Conservation (phyloP, 1,284 basidiomycete genomes). For the Tremellales sp. region DNA sequence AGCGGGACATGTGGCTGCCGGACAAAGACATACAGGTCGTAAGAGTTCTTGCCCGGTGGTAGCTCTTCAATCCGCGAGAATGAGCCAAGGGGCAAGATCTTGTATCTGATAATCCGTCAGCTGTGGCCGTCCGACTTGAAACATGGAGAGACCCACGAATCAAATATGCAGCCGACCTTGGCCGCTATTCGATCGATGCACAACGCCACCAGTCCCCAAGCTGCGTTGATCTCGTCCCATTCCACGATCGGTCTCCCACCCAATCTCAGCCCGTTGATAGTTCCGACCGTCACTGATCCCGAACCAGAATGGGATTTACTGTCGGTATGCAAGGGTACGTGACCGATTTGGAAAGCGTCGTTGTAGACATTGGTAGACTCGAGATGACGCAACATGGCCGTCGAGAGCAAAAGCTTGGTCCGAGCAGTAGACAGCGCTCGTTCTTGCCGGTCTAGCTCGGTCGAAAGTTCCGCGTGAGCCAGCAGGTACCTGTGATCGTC, state of each 20-base stretch:
- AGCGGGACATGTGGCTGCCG: not conserved
- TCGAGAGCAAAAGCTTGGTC: conserved; percentile 44
- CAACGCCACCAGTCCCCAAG: conserved; percentile 94
- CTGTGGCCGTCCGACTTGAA: not conserved
- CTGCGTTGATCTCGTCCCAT: conserved; percentile 98
- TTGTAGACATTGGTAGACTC: conserved; percentile 96
- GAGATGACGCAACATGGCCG: conserved; percentile 54
- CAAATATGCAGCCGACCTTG: conserved; percentile 81
- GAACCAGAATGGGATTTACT: conserved; percentile 5
- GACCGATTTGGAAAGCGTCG: conserved; percentile 96
- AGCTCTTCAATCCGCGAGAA: conserved; percentile 85
- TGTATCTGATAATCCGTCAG: conserved; percentile 58
- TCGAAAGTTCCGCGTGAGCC: conserved; percentile 20
- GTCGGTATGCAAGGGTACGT: conserved; percentile 48
- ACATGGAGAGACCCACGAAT: conserved; percentile 73
- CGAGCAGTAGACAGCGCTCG: conserved; percentile 19
- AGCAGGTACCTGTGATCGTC: conserved; percentile 29
- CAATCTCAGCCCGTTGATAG: conserved; percentile 90
- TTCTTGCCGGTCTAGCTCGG: conserved; percentile 11
- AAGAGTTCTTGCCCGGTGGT: conserved; percentile 72
- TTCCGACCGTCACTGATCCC: conserved; percentile 71
- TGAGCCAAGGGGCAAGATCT: conserved; percentile 84
- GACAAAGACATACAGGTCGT: conserved; percentile 66
- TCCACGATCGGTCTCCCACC: conserved; percentile 85
- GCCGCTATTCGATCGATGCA: conserved; percentile 84